A percentile compares a stretch with the other conserved stretches of the same genome.
Evolutionary conservation across 441 rosid genomes (phyloP).

Genomic region (Oxalis stricta): DNA sequence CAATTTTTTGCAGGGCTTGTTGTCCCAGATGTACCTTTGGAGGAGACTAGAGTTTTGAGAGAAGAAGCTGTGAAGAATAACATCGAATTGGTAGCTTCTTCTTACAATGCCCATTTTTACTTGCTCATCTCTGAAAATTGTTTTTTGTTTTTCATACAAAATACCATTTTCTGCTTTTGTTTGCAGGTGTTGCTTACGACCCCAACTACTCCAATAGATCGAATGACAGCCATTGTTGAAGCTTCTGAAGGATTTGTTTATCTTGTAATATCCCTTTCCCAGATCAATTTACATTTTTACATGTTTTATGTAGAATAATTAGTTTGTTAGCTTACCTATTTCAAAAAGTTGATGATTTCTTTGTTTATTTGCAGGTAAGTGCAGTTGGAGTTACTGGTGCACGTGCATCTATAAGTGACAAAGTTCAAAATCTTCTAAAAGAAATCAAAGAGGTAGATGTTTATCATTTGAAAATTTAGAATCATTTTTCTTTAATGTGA

Average conservation of each 20-base stretch:
- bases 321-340: neutral
- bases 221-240: slow-evolving; percentile 83
- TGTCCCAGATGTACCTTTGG: slow-evolving; percentile 90
- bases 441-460: slow-evolving; percentile 57
- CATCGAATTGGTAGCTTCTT: slow-evolving; percentile 52
- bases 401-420: slow-evolving; percentile 51
- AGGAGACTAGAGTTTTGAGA: slow-evolving; percentile 66
- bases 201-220: slow-evolving; percentile 74
- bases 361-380: slow-evolving; percentile 47
- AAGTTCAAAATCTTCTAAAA: slow-evolving; percentile 48
- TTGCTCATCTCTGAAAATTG: no score
- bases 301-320: neutral
- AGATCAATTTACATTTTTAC: neutral
- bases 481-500: neutral
- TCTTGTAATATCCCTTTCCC: slow-evolving; percentile 45
- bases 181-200: slow-evolving; percentile 79
- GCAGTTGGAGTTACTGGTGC: slow-evolving; percentile 86
- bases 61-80: slow-evolving; percentile 48
- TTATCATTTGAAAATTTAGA: no score
- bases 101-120: neutral
- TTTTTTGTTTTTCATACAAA: neutral
- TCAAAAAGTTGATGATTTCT: neutral
- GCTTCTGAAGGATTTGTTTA: slow-evolving; percentile 83
- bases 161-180: neutral
- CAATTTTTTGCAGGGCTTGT: slow-evolving; percentile 53